These are phyloP conservation scores for Lantana camara DNA, from an alignment of 257 asterid species.

Conservation along the genomic window DNA sequence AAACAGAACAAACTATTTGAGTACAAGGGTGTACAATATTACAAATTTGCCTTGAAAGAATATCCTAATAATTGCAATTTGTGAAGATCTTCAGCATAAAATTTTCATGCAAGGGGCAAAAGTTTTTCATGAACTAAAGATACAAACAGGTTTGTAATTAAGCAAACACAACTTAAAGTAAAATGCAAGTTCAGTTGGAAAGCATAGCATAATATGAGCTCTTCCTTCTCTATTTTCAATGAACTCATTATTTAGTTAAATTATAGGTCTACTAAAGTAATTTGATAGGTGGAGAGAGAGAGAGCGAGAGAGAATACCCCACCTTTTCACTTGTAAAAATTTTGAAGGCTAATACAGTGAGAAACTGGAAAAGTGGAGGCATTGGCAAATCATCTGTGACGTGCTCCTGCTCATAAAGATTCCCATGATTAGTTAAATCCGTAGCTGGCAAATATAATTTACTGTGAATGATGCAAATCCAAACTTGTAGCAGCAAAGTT, in stretches of 20 bases:
- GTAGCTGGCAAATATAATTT: slow-evolving; percentile 9
- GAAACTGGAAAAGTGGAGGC: slow-evolving; percentile 97
- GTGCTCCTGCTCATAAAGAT: slow-evolving; percentile 57
- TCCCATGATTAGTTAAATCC: slow-evolving; percentile 21
- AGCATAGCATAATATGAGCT: no score
- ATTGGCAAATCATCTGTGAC: slow-evolving; percentile 74
- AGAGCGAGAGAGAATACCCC: background rate
- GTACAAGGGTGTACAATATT: background rate
- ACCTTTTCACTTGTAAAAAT: slow-evolving; percentile 81
- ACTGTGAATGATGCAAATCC: slow-evolving; percentile 8
- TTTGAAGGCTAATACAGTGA: slow-evolving; percentile 80
- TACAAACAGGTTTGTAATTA: no score
- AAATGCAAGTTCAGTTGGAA: no score
- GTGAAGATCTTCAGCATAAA: background rate
- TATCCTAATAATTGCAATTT: background rate
- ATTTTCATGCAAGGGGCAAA: background rate
- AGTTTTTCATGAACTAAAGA: no score
- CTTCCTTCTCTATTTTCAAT: no score
- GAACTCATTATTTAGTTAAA: no score
- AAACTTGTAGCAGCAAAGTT: background rate
- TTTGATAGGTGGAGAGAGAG: no score
- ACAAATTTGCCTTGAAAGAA: background rate
- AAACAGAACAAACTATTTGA: background rate
- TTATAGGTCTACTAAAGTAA: no score
- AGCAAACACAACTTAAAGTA: no score